Base-by-base conservation (phyloP, 2,329 filamentous ascomycete genomes). In the Colletotrichum lentis region DNA sequence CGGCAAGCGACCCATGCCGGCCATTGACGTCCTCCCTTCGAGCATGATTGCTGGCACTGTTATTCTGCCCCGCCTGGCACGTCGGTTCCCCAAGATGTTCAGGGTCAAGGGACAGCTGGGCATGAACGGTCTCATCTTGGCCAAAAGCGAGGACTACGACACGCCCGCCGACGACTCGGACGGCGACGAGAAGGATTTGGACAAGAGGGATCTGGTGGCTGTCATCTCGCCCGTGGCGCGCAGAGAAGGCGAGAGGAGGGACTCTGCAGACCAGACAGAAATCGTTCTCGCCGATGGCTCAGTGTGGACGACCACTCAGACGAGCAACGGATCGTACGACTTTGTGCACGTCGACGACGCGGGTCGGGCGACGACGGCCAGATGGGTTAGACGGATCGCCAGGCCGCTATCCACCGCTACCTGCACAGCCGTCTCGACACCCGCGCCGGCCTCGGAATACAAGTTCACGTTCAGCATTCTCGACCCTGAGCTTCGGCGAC, bases 391-490 rank as follows among this genome's bases (percentile, higher is more conserved):
- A 63, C 84, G 81, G 52, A 35, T 65, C 72, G 58, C 71, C 72
- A 71, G 47, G 22, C 60, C 71, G 63, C 20, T 73, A 73, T 62
- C 74, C 70, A 62, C 70, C 63, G 70, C 54, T 14, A 60, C 57
- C 14, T 72, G 55, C 71, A 73, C 31, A 64, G 73, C 58, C 57
- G 49, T 69, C 64, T 24, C 71, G 18, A 69, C 71, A 7, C 69
- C 76, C 3, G 70, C 76, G 3, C 72, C 73, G 0, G 71, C 77
- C 2, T 69, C 74, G 1, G 85, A 87, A 54, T 80, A 79, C 65
- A 88, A 87, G 74, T 94, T 90, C 80, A 92, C 88, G 10, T 95
- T 95, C 76, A 93, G 90, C 79, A 87, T 93, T 70, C 89, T 95
- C 73, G 87, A 91, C 72, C 87, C 91, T 0, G 85, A 85, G 54